Percentiles rank a stretch among this genome's conserved stretches.
These are phyloP conservation scores for Pythium folliculosum DNA, from an alignment of 352 stramenopile species.

Conservation along the genomic window DNA sequence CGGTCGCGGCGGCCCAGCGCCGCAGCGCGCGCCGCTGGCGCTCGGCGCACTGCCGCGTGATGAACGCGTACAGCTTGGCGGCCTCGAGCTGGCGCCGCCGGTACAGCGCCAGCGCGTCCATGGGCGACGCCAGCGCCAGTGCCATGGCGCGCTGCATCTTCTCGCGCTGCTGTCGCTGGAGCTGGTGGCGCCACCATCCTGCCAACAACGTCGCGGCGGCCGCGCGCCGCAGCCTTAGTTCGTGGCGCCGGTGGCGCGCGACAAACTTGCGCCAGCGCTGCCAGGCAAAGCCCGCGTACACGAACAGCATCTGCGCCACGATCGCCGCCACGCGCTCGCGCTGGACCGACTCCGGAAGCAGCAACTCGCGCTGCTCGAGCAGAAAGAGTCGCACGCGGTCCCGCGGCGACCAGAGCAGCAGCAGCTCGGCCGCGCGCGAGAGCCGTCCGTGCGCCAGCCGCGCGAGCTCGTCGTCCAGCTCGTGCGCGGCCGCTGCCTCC, in stretches of 20 bases:
- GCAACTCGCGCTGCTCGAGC: conserved; percentile 44
- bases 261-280: conserved; percentile 49
- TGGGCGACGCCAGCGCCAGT: conserved; percentile 17
- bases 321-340: conserved; percentile 44
- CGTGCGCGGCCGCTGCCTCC: conserved; percentile 38
- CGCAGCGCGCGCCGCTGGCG: conserved; percentile 33
- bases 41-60: conserved; percentile 35
- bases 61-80: conserved; percentile 45
- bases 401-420: conserved; percentile 41
- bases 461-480: conserved; percentile 13
- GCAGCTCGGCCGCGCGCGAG: not conserved
- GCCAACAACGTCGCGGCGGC: conserved; percentile 38
- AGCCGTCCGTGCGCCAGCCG: not conserved
- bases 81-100: conserved; percentile 43
- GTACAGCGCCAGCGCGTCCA: conserved; percentile 49
- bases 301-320: conserved; percentile 59
- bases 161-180: not conserved
- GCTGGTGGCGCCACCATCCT: conserved; percentile 41
- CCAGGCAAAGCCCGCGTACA: conserved; percentile 70
- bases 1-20: conserved; percentile 30
- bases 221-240: conserved; percentile 32
- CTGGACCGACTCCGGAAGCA: conserved; percentile 43
- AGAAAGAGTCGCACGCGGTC: conserved; percentile 55
- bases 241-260: conserved; percentile 35
- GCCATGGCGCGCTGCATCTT: not conserved